Conservation (phyloP, 2,329 filamentous ascomycete genomes). For the Alternaria arbusti region DNA sequence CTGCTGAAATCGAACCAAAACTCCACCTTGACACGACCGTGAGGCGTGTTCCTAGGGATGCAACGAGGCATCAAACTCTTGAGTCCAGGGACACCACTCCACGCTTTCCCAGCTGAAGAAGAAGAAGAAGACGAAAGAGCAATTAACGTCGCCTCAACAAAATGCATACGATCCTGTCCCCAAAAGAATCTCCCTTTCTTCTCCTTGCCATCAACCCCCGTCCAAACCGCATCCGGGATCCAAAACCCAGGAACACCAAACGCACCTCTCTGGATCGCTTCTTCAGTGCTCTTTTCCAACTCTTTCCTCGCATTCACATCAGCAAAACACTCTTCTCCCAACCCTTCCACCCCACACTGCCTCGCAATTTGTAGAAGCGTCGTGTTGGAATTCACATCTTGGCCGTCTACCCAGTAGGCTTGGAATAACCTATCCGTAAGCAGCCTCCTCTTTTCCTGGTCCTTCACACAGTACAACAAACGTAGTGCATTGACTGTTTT, state of each 20-base stretch:
- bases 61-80: slow-evolving; percentile 34
- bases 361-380: slow-evolving; percentile 32
- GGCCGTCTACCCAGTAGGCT: slow-evolving; percentile 43
- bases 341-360: slow-evolving; percentile 29
- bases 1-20: slow-evolving; percentile 47
- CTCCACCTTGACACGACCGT: slow-evolving; percentile 24
- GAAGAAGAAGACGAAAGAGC: background rate
- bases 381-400: slow-evolving; percentile 32
- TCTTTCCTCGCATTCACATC: slow-evolving; percentile 28
- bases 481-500: slow-evolving; percentile 44
- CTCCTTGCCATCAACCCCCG: slow-evolving; percentile 17
- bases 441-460: slow-evolving; percentile 21
- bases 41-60: slow-evolving; percentile 11
- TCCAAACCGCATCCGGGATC: slow-evolving; percentile 33
- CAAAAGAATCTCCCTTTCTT: slow-evolving; percentile 38
- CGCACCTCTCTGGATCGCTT: slow-evolving; percentile 41
- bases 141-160: slow-evolving; percentile 40
- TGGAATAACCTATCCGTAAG: slow-evolving; percentile 36
- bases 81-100: slow-evolving; percentile 20
- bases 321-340: slow-evolving; percentile 21
- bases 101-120: background rate
- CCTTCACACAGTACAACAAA: slow-evolving; percentile 31
- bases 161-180: slow-evolving; percentile 48
- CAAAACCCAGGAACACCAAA: slow-evolving; percentile 47
- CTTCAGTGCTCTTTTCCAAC: slow-evolving; percentile 32